Percentiles rank a stretch among this genome's conserved stretches.
Evolutionary conservation across 352 stramenopile species (phyloP).

Genomic region (Detonula confervacea): DNA sequence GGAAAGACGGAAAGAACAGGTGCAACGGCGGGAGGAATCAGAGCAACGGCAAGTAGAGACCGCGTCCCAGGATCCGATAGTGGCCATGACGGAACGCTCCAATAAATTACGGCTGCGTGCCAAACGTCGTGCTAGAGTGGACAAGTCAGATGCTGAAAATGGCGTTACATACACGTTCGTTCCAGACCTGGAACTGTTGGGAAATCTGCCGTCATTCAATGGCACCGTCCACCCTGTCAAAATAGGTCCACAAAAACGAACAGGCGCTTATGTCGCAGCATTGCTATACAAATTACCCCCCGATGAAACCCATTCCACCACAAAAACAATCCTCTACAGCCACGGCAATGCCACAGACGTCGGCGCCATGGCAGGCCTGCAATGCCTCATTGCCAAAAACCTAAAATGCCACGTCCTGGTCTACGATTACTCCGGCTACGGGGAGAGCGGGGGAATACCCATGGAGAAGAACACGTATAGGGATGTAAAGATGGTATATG

Average conservation of each 20-base stretch:
- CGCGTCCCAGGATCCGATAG: conserved; percentile 37
- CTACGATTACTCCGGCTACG: conserved; percentile 87
- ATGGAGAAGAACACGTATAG: conserved; percentile 81
- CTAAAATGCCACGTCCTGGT: conserved; percentile 81
- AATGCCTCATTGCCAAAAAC: conserved; percentile 72
- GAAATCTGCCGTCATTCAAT: conserved; percentile 38
- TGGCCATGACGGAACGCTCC: conserved; percentile 59
- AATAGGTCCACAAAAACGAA: conserved; percentile 64
- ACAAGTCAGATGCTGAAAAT: conserved; percentile 61
- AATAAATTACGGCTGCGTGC: conserved; percentile 56
- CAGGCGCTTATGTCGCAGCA: conserved; percentile 49
- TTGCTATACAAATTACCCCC: conserved; percentile 57
- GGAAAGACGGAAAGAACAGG: conserved; percentile 21
- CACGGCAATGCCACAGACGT: conserved; percentile 87
- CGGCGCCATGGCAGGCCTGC: conserved; percentile 83
- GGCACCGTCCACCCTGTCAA: conserved; percentile 66
- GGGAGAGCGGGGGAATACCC: conserved; percentile 70
- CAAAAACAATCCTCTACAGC: conserved; percentile 82
- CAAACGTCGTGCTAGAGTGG: conserved; percentile 59
- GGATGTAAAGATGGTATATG: conserved; percentile 82
- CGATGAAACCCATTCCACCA: conserved; percentile 31
- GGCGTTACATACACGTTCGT: conserved; percentile 65
- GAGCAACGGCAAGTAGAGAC: not conserved
- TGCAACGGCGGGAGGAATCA: conserved; percentile 10
- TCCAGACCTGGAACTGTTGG: conserved; percentile 41